Base-by-base conservation (phyloP, 495 filamentous ascomycete genomes). In the Penicillium bialowiezense region DNA sequence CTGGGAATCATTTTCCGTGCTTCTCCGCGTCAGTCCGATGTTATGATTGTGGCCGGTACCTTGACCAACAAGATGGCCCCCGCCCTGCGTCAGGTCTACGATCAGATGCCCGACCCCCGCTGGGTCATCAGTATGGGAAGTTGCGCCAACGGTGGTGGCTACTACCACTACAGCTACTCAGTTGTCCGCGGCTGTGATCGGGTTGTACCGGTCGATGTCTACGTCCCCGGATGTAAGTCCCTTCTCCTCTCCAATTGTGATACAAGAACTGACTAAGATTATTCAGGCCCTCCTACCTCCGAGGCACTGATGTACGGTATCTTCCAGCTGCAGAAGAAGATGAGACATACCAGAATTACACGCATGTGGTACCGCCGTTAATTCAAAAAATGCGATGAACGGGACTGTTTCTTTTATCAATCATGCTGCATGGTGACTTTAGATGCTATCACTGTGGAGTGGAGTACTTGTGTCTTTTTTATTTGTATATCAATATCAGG, bases 41-140 rank as follows among this genome's bases (percentile, higher is more conserved):
- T 97, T 52, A 97, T 97, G 91, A 97, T 97, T 64, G 91, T 97
- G 9, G 91, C 91, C 21, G 91, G 91, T 34, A 97, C 91, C 1
- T 77, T 97, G 55, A 97, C 91, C 32, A 97, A 97, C 75, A 97
- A 97, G 79, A 97, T 97, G 91, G 91, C 91, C 7, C 91, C 91
- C 26, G 91, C 91, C 35, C 79, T 97, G 64, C 78, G 91, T 58
- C 91, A 96, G 71, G 91, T 97, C 26, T 97, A 97, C 67, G 91
- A 97, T 72, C 91, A 97, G 74, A 97, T 97, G 91, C 91, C 91
- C 33, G 91, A 97, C 23, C 91, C 91, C 26, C 82, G 91, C 46
- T 97, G 91, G 91, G 91, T 97, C 51, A 83, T 97, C 68, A 86
- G 82, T 53, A 97, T 97, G 91, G 91, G 91, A 17, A 87, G 82